Evolutionary conservation across 768 basidiomycete genomes (phyloP), one percentile per base, ranked within the genome.

Genomic region (Mrakia hoshinonis): DNA sequence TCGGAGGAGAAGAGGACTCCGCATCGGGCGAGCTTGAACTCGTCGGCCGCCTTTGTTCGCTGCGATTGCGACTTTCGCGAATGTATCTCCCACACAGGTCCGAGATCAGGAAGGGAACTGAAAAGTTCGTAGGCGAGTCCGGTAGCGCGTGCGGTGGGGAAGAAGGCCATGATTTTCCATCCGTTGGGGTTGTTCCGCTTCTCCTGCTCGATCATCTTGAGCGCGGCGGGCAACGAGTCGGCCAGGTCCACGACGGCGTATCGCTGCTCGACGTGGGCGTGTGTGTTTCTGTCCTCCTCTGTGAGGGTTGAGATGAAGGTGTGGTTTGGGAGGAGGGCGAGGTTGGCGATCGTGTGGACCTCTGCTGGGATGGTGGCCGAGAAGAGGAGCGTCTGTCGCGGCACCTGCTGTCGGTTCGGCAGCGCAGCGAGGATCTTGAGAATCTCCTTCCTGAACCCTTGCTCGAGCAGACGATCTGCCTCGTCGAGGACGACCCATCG

Each of bases 131-230:
- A 74, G n/a, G 83, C 77, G 52, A 85, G 78, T 9, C 80, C 81
- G 1, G 85, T 84, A 11, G 84, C 85, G 67, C 85, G 82, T 9
- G 87, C 87, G 7, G 87, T 89, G n/a, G 87, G 85, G 54, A 86
- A 83, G 81, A 89, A 89, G 7, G 85, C 81, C 78, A 89, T 87
- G 20, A 83, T 76, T 64, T 78, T 77, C 72, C 74, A 76, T n/a
- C 71, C 75, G 2, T 69, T 68, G 15, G 64, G 58, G 38, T 73
- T 67, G 9, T 24, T 68, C 15, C 36, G 39, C 22, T 74, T 63
- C 63, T 78, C 77, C n/a, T 68, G 15, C 48, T 72, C 51, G 29
- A 78, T 58, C 12, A 75, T 63, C 64, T 74, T 73, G n/a, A 76
- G 65, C 1, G 75, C 66, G n/a, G 82, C 80, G 12, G 84, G 80